phyloP scores from a whole-genome alignment of 1,284 basidiomycete genomes.

The Rhodotorula sp. region DNA sequence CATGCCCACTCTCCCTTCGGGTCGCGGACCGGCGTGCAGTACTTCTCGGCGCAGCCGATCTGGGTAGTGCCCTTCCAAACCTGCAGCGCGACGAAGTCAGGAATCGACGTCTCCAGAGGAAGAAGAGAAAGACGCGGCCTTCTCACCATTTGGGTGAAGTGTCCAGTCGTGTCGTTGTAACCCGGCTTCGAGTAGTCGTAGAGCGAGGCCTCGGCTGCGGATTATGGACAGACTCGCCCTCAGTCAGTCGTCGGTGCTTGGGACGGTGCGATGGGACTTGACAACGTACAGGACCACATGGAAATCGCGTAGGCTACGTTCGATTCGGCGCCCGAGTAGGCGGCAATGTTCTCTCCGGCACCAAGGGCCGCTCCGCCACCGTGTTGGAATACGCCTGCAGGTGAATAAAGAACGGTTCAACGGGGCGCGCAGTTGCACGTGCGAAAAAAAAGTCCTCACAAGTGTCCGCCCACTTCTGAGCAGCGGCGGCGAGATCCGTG shows the following conservation, averaged over 20 bases:
- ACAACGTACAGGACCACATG: constrained; percentile 4
- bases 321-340: neutral
- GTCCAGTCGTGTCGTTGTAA: constrained; percentile 7
- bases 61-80: constrained; percentile 23
- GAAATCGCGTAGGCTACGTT: neutral
- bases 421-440: neutral
- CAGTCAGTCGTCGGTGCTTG: no score
- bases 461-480: constrained; percentile 31
- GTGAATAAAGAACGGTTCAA: no score
- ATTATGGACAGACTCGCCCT: neutral
- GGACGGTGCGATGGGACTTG: no score
- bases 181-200: constrained; percentile 14
- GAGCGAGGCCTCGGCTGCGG: constrained; percentile 6
- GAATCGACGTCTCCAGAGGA: no score
- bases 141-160: constrained; percentile 26
- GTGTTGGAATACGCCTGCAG: constrained; percentile 17
- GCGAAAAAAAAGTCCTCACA: constrained; percentile 4
- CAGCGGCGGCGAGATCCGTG: constrained; percentile 18
- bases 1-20: neutral
- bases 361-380: constrained; percentile 10
- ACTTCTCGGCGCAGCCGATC: constrained; percentile 12
- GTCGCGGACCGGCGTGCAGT: neutral
- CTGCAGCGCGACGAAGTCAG: neutral
- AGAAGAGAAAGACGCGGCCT: no score
- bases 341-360: constrained; percentile 28